Evolutionary conservation across 306 rosid species (phyloP), one percentile per base, ranked within the genome.

Genomic region (Rosa persica): DNA sequence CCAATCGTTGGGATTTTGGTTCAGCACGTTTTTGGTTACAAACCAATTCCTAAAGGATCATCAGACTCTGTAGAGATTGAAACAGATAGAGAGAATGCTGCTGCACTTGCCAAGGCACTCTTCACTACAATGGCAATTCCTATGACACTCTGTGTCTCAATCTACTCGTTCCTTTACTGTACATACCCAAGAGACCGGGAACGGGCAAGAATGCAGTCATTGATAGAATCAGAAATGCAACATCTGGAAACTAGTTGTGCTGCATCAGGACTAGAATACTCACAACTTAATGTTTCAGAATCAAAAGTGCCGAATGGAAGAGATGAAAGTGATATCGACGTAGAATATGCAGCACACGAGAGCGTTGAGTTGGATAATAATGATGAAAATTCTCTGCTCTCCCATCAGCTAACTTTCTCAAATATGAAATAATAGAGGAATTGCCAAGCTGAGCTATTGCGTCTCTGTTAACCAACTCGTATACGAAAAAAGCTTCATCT

Each of bases 131-230:
- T 92, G 47, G 85, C 92, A 22, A 69, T 92, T 76, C 97, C 98
- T 3, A 87, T 86, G 93, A 76, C 81, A 12, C 72, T 94, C 2
- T 86, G 96, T 42, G 88, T 91, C 73, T 72, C 75, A 74, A 89
- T 92, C 62, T 92, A 90, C 83, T 88, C 96, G 34, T 90, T 92
- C 81, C 93, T 94, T 27, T 90, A 90, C 61, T 84, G 83, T 73
- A 86, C 96, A 19, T 94, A 94, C 80, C 97, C 98, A 2, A 90
- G 91, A 80, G 98, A 94, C 83, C 71, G 96, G 76, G 96, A 90
- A 8, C 86, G 92, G n/a, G 97, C 97, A 19, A 76, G 85, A 86
- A 89, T 92, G 94, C 88, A 81, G 30, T 81, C 80, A 55, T 82
- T 94, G 23, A 67, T 80, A 27, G 91, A 86, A 86, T 87, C 93